Evolutionary conservation across 2,329 filamentous ascomycete genomes (phyloP), one percentile per base, ranked within the genome.

Genomic region (Hirsutella rhossiliensis): DNA sequence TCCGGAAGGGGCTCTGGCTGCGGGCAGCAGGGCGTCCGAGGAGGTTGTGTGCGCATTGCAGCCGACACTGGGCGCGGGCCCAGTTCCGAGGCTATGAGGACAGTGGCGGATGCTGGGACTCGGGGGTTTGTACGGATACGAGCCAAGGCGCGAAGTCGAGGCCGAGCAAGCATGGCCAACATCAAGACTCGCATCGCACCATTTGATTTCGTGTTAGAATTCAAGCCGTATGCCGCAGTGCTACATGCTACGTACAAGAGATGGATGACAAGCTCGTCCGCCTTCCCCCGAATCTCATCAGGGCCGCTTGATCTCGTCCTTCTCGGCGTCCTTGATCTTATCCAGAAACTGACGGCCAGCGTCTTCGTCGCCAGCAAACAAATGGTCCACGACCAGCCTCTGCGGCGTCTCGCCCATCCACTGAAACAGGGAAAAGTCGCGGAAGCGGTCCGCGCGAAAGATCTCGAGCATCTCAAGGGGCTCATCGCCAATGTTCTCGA

Each of bases 401-500:
- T 73, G 71, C 1, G 82, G 82, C 8, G 81, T 84, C 66, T 84
- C 79, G 4, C 80, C 82, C 60, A 87, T 69, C 82, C 82, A 87
- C 63, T 86, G 79, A 62, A 84, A 84, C 17, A 86, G 66, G 0
- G 76, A 82, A 52, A 87, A 84, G 56, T 87, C 82, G 49, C 79
- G 69, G 57, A 87, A 88, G 58, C 80, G 71, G 50, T 84, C 77
- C 0, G 81, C 75, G 41, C 79, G 71, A 64, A 89, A 84, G 15
- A 89, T 78, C 62, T 89, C 84, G 11, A 89, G 65, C 60, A 88
- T 83, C 57, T 86, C 79, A 3, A 89, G 62, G 17, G 82, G 76
- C 58, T 87, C 82, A 41, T 84, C 76, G n/a, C 83, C 80, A 36
- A 86, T 76, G 53, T 88, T 88, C 69, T 90, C 84, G 43, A 90